Evolutionary conservation across 2,329 filamentous ascomycete genomes (phyloP).

Genomic region (Aureobasidium uvarum): DNA sequence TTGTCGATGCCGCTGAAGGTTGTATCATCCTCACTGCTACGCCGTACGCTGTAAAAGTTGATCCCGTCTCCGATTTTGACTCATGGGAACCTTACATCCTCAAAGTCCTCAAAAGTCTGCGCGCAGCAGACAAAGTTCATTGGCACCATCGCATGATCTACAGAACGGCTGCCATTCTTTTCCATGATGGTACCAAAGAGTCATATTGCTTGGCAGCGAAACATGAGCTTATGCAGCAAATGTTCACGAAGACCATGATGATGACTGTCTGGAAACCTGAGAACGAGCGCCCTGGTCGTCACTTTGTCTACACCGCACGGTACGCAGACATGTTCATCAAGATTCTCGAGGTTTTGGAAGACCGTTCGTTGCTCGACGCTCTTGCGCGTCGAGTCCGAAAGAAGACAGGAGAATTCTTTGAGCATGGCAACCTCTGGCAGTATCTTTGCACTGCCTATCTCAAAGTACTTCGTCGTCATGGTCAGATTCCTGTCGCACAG

Average conservation of each 20-base stretch:
- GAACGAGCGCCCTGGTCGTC: slow-evolving; percentile 75
- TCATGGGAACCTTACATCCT: slow-evolving; percentile 62
- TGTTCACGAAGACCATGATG: slow-evolving; percentile 93
- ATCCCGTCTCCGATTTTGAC: slow-evolving; percentile 49
- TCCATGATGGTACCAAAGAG: slow-evolving; percentile 53
- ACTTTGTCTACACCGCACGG: slow-evolving; percentile 86
- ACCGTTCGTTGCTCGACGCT: slow-evolving; percentile 72
- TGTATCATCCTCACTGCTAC: slow-evolving; percentile 47
- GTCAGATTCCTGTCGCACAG: slow-evolving; percentile 57
- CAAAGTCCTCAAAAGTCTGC: slow-evolving; percentile 59
- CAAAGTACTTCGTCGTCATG: slow-evolving; percentile 54
- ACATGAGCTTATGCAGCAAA: slow-evolving; percentile 74
- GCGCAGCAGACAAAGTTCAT: slow-evolving; percentile 79
- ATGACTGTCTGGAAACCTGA: slow-evolving; percentile 96
- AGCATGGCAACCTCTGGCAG: slow-evolving; percentile 63
- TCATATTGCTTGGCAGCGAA: slow-evolving; percentile 62
- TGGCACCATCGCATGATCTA: slow-evolving; percentile 94
- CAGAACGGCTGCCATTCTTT: slow-evolving; percentile 64
- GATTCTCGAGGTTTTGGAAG: slow-evolving; percentile 70
- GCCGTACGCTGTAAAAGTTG: slow-evolving; percentile 55
- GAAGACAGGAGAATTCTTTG: slow-evolving; percentile 71
- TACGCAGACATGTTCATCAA: slow-evolving; percentile 81
- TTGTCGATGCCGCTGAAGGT: slow-evolving; percentile 48
- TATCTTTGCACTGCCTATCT: slow-evolving; percentile 60
- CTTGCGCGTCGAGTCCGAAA: slow-evolving; percentile 77